phyloP scores from a whole-genome alignment of 2,329 filamentous ascomycete genomes.

The Colletotrichum salicis region DNA sequence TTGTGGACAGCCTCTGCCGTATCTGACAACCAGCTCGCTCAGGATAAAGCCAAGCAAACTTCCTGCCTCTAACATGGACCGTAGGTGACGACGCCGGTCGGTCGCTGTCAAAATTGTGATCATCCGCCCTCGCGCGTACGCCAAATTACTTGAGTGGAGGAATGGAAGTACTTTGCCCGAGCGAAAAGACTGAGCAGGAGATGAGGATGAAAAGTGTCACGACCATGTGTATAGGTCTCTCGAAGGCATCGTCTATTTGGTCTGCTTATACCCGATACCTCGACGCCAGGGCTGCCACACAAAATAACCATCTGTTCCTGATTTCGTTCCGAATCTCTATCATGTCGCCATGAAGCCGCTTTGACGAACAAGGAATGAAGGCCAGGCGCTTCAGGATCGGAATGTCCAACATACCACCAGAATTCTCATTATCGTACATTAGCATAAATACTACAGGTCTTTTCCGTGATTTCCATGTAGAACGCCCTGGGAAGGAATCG shows the following conservation, averaged over 20 bases:
- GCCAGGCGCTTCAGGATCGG: not conserved
- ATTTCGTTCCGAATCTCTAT: not conserved
- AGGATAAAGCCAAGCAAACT: not conserved
- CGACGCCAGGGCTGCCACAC: not conserved
- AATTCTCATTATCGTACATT: slow-evolving; percentile 28
- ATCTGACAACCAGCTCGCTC: not conserved
- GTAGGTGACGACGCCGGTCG: no score
- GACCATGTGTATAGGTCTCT: not conserved
- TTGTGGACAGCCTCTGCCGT: not conserved
- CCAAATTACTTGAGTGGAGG: no score
- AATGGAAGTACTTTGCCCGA: no score
- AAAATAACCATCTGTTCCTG: not conserved
- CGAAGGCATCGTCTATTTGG: not conserved
- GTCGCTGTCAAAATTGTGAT: not conserved
- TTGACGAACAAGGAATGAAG: not conserved
- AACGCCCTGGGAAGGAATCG: slow-evolving; percentile 10
- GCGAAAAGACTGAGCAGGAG: no score
- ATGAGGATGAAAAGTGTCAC: not conserved
- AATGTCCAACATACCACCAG: slow-evolving; percentile 7
- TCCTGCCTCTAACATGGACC: not conserved
- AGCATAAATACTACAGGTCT: slow-evolving; percentile 20
- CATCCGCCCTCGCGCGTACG: not conserved
- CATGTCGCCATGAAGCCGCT: not conserved
- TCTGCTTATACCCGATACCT: not conserved
- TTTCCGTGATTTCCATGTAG: not conserved